Base-by-base conservation (phyloP, 1,284 basidiomycete genomes). In the Boletellus sp. region DNA sequence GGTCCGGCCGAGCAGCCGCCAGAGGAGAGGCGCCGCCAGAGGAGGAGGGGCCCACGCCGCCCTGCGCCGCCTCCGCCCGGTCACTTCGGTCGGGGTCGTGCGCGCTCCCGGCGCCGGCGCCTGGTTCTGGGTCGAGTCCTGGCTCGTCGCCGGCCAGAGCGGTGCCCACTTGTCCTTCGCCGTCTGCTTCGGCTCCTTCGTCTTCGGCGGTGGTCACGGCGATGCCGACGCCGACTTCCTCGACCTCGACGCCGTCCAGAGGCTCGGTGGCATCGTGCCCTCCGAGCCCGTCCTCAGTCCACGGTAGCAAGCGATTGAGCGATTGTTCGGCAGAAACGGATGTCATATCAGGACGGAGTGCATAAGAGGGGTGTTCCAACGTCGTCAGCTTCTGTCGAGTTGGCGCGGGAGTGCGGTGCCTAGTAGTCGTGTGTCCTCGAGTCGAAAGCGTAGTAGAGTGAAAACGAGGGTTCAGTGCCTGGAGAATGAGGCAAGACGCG, bases 251-350 rank as follows among this genome's bases (percentile, higher is more conserved):
- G 21, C 10, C 35, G 13, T 25, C 26, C 1, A 10, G 14, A 27
- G 11, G 11, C 11, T 14, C 26, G 8, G 11, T 13, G 26, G 14
- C 26, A 27, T 14, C 26, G 14, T 14, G 3, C 11, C 14, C 26
- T 10, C 26, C 26, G 11, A 3, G 26, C 11, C 29, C 36, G 23
- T 44, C 35, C 10, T n/a, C 51, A 21, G 14, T 39, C 52, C 44
- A 38, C 21, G 45, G 37, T 10, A 43, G 25, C 8, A 17, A 27
- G 9, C 16, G 43, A 36, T 49, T 36, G 26, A 43, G 38, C 27
- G 36, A 41, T 45, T 50, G 46, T 43, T 54, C 48, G 47, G 50
- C 44, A 16, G 47, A 46, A 53, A 52, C 43, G 63, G 26, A 13
- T 3, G 26, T 27, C 26, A 67, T 67, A 42, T 47, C 32, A 27